Evolutionary conservation across 805 yeast species (phyloP).

Genomic region (Starmerella vaccinii): DNA sequence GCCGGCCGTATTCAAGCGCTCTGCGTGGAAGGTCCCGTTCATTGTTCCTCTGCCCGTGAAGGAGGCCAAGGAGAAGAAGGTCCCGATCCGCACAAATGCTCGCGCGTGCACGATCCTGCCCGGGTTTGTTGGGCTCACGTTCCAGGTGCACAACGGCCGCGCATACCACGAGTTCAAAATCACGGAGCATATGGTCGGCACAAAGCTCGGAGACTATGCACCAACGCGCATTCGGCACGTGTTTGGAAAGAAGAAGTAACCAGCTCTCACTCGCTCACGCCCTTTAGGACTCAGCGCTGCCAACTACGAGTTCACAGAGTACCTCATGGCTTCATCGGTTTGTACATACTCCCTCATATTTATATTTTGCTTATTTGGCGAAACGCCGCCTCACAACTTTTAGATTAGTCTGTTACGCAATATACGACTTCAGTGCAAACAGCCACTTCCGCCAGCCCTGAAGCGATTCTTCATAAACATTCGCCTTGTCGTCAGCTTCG

Average conservation of each 20-base stretch:
- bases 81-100: conserved; percentile 92
- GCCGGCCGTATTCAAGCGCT: conserved; percentile 31
- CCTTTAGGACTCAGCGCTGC: background rate
- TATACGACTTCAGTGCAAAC: conserved; percentile 21
- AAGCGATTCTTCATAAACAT: conserved; percentile 35
- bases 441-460: conserved; percentile 39
- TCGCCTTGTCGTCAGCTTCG: conserved; percentile 39
- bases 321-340: background rate
- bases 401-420: conserved; percentile 12
- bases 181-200: conserved; percentile 93
- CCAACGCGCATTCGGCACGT: conserved; percentile 83
- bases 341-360: background rate
- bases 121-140: conserved; percentile 86
- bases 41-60: conserved; percentile 91
- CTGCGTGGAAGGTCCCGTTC: conserved; percentile 60
- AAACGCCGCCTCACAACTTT: no score
- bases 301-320: background rate
- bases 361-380: background rate
- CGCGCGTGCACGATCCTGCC: conserved; percentile 91
- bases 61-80: conserved; percentile 66
- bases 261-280: background rate
- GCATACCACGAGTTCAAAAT: conserved; percentile 82
- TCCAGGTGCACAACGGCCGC: conserved; percentile 93
- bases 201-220: conserved; percentile 89
- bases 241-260: conserved; percentile 42